These are phyloP conservation scores for Eustoma russellianum DNA, from an alignment of 257 asterid species.

Conservation along the genomic window DNA sequence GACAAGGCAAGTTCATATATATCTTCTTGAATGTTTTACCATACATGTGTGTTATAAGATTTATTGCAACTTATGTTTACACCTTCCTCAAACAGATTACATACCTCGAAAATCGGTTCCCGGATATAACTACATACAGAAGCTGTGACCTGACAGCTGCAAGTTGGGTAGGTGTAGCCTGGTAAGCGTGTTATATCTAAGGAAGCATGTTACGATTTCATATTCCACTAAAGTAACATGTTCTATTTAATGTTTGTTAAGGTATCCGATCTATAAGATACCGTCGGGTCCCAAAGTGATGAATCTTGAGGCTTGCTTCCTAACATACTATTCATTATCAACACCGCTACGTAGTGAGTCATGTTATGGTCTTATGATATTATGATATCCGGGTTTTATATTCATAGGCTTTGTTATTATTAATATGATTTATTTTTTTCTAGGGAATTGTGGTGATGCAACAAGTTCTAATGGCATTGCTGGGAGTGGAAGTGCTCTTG, in stretches of 20 bases:
- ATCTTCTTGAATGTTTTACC: constrained; percentile 6
- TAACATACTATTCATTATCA: constrained; percentile 75
- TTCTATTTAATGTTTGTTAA: constrained; percentile 16
- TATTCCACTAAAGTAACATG: background rate
- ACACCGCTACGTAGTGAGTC: constrained; percentile 54
- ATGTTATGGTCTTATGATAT: constrained; percentile 1
- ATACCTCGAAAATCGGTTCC: constrained; percentile 53
- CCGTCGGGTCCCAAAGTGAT: constrained; percentile 91
- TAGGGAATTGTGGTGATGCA: constrained; percentile 12
- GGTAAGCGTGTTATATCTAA: constrained; percentile 31
- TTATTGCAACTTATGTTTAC: background rate
- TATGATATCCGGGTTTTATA: too few relatives aligned
- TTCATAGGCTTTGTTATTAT: too few relatives aligned
- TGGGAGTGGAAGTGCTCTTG: constrained; percentile 22
- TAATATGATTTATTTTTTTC: background rate
- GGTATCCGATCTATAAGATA: constrained; percentile 95
- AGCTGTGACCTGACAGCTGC: constrained; percentile 77
- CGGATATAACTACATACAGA: constrained; percentile 51
- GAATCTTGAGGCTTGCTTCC: constrained; percentile 81
- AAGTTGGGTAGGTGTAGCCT: constrained; percentile 94
- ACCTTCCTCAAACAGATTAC: constrained; percentile 45
- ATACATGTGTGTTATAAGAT: background rate
- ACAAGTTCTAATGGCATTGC: constrained; percentile 18
- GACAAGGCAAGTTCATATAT: constrained; percentile 55
- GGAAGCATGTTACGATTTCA: background rate